Evolutionary conservation across 768 basidiomycete species (phyloP), one percentile per base, ranked within the genome.

Genomic region (Suillus placidus): DNA sequence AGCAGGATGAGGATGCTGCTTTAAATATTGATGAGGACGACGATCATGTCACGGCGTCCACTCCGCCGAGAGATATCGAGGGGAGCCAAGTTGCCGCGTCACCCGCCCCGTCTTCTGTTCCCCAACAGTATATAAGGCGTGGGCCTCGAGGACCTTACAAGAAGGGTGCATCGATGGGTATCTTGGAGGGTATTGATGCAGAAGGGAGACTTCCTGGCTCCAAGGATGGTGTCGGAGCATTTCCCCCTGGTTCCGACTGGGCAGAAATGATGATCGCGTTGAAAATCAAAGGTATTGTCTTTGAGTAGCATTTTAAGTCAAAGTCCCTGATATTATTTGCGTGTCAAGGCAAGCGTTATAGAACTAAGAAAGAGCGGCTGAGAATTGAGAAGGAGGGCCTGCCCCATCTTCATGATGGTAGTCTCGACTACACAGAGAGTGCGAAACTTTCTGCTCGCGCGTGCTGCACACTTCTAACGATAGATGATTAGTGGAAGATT

Each of bases 301-400:
- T 14, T 37, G 20, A 54, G 56, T 52, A 16, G 8, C 7, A 32
- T 51, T 40, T 2, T 34, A 20, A 56, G 7, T 10, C 10, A 34
- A 51, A 65, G 32, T 63, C 18, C 8, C 65, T 66, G n/a, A 65
- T 54, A 32, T 4, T 9, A 23, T 34, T 30, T 45, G 10, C 40
- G 6, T 32, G 34, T 60, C 4, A 64, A 91, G 91, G 90, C 23
- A 93, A 92, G 70, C 84, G 87, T 14, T 92, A 93, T 71, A 85
- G 85, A 63, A 93, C 91, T 2, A 94, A 94, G 80, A 93, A 90
- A 70, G 92, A 94, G 68, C 82, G 92, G 12, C 70, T 92, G 64
- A 82, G 89, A n/a, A 83, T 93, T 54, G 92, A 93, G 71, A 89
- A 85, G 66, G 87, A 88, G 66, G 92, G 92, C 0, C 90, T 89